Base-by-base conservation (phyloP, 805 yeast genomes). In the Nakazawaea peltata region DNA sequence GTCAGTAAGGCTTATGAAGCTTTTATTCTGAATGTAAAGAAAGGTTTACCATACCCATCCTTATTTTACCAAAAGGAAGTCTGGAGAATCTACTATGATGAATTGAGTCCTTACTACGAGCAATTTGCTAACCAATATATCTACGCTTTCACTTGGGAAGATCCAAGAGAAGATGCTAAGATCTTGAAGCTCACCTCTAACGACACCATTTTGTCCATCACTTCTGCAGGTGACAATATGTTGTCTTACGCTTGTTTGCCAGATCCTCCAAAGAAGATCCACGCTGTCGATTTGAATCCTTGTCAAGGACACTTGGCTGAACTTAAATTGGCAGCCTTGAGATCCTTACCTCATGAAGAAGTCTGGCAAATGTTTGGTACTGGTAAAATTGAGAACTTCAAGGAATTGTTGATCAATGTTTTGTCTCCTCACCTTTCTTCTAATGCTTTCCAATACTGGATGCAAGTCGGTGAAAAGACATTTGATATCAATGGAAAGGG, bases 81-180 rank as follows among this genome's bases (percentile, higher is more conserved):
- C 18, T 82, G 88, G 80, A 68, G 94, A 49, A 86, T 82, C 28
- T 83, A 76, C 58, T 83, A 77, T 48, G 86, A 83, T 53, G 90
- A 81, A 49, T 53, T 75, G 44, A 72, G 73, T 48, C 75, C 80
- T 6, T 69, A 70, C 45, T 79, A 79, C 51, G 71, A 69, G 33
- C 87, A 81, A 54, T 83, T 83, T 62, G 74, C 71, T 40, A 69
- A 81, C 50, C 87, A 83, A 58, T 83, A 81, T 54, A 84, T 83
- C 41, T 84, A 83, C 51, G 88, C 94, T 4, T 83, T 83, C 57
- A 83, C 94, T 5, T 83, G 94, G 94, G 94, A 83, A 57, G 94
- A 84, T 51, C 94, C 94, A 21, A 68, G 81, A 38, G 92, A 81
- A 58, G 94, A 83, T 59, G 71, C 74, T 41, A 67, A 67, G 33